A percentile compares a stretch with the other conserved stretches of the same genome.
Conservation (phyloP, 306 rosid species). For the Datisca glomerata region DNA sequence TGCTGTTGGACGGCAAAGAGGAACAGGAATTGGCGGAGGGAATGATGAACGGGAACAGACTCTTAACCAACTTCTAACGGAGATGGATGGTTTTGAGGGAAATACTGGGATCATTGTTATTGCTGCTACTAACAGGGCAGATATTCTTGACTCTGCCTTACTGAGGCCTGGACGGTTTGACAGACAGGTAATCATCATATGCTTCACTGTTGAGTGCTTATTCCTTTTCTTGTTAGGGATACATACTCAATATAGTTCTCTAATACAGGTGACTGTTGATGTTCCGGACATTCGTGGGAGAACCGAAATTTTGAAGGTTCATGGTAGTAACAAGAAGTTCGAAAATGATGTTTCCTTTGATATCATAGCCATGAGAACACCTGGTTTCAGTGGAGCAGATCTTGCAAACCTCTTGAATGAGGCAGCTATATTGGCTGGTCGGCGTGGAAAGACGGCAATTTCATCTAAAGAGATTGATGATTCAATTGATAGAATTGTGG, state of each 20-base stretch:
- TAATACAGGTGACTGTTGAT: slow-evolving; percentile 75
- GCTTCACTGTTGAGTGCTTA: background rate
- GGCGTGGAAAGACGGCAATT: slow-evolving; percentile 80
- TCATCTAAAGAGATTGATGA: slow-evolving; percentile 94
- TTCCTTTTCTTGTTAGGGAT: slow-evolving; percentile 3
- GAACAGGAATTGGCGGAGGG: slow-evolving; percentile 97
- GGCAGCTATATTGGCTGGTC: slow-evolving; percentile 93
- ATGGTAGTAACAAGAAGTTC: slow-evolving; percentile 79
- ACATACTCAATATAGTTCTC: slow-evolving; percentile 8
- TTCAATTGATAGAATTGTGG: slow-evolving; percentile 95
- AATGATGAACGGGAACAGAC: slow-evolving; percentile 98
- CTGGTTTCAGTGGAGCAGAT: slow-evolving; percentile 98
- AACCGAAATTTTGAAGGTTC: slow-evolving; percentile 94
- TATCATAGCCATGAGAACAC: slow-evolving; percentile 92
- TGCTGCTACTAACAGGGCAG: slow-evolving; percentile 99
- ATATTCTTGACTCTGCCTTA: slow-evolving; percentile 91
- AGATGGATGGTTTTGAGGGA: slow-evolving; percentile 99
- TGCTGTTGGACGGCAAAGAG: slow-evolving; percentile 96
- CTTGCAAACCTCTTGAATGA: slow-evolving; percentile 96
- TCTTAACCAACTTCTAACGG: slow-evolving; percentile 95
- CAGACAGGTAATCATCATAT: slow-evolving; percentile 48
- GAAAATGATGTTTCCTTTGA: slow-evolving; percentile 82
- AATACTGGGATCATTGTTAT: slow-evolving; percentile 87
- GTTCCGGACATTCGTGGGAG: slow-evolving; percentile 93
- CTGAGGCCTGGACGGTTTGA: slow-evolving; percentile 94